These are phyloP conservation scores for Medicago lupulina DNA, from an alignment of 306 rosid species.

Conservation along the genomic window DNA sequence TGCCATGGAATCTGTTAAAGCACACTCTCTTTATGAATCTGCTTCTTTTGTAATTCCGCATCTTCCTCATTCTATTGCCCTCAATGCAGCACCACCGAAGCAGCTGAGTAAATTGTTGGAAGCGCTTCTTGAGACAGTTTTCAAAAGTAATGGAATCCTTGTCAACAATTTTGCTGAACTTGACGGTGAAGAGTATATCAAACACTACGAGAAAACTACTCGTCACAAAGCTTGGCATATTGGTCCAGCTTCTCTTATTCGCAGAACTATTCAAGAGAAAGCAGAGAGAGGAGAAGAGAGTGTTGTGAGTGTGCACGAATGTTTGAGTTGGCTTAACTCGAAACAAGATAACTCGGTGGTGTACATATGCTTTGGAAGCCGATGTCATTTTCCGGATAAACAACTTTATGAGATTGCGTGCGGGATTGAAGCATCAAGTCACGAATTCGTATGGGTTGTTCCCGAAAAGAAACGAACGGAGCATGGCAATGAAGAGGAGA, in stretches of 20 bases:
- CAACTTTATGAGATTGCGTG: constrained; percentile 37
- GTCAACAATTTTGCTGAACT: constrained; percentile 40
- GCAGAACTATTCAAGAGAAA: constrained; percentile 13
- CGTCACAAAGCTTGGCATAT: constrained; percentile 39
- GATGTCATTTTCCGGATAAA: background rate
- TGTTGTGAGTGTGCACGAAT: constrained; percentile 11
- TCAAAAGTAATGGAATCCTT: constrained; percentile 41
- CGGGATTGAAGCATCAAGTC: constrained; percentile 19
- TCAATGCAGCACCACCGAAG: constrained; percentile 18
- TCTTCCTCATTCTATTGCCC: constrained; percentile 38
- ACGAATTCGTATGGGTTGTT: constrained; percentile 38
- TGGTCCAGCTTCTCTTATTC: constrained; percentile 42
- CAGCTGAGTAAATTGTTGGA: background rate
- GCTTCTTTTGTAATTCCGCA: constrained; percentile 8
- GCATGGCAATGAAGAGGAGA: constrained; percentile 6
- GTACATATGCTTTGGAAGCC: constrained; percentile 38
- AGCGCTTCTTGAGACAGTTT: background rate
- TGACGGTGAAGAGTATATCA: constrained; percentile 36
- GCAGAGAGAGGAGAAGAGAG: constrained; percentile 23
- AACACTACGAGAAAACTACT: constrained; percentile 21
- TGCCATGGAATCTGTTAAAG: background rate
- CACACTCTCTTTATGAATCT: background rate
- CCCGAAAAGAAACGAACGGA: constrained; percentile 19
- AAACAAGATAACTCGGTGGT: constrained; percentile 34
- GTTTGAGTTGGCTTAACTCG: constrained; percentile 36